Percentiles rank a stretch among this genome's conserved stretches.
Conservation (phyloP, 495 filamentous ascomycete genomes). For the Evernia prunastri region DNA sequence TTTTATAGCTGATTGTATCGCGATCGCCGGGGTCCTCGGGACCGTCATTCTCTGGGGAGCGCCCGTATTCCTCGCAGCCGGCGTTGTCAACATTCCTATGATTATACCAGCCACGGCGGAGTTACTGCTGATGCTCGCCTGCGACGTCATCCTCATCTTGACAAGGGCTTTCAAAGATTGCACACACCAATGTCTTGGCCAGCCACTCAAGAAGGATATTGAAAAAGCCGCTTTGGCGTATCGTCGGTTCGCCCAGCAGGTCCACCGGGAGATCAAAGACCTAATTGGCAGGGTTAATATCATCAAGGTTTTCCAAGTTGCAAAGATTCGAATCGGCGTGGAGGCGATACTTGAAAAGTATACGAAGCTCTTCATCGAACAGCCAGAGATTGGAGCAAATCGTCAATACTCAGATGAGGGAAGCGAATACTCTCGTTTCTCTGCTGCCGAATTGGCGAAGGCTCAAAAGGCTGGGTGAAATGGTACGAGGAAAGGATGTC, state of each 20-base stretch:
- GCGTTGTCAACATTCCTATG: not conserved
- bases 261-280: constrained; percentile 25
- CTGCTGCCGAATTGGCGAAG: not conserved
- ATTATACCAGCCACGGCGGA: constrained; percentile 7
- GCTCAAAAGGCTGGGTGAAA: not conserved
- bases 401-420: not conserved
- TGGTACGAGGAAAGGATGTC: not conserved
- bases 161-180: constrained; percentile 23
- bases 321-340: not conserved
- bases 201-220: constrained; percentile 27
- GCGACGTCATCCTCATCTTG: constrained; percentile 16
- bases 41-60: not conserved
- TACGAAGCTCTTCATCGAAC: not conserved
- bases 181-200: constrained; percentile 24
- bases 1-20: not conserved
- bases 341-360: not conserved
- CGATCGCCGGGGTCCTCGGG: not conserved
- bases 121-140: constrained; percentile 10
- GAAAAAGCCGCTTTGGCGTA: constrained; percentile 25
- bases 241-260: constrained; percentile 19
- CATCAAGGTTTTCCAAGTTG: not conserved
- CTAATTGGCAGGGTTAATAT: constrained; percentile 21
- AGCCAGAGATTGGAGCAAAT: not conserved
- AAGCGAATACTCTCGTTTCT: not conserved
- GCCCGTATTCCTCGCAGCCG: not conserved